Percentiles rank a stretch among this genome's conserved stretches.
These are phyloP conservation scores for Lasiosphaeria miniovina DNA, from an alignment of 495 filamentous ascomycete species.

Conservation along the genomic window DNA sequence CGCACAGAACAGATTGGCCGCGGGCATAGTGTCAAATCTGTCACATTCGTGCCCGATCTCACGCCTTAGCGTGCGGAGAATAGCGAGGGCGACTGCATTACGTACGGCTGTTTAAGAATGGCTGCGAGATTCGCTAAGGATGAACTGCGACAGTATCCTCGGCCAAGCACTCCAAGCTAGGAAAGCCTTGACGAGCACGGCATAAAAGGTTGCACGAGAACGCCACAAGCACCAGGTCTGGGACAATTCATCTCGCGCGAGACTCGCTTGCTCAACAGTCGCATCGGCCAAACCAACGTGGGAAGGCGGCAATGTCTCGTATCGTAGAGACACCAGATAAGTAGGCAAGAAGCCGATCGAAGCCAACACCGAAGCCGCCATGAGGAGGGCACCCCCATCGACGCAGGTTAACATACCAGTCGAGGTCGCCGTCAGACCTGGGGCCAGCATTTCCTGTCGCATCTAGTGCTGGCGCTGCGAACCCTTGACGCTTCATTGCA, in stretches of 20 bases:
- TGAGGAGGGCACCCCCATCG: conserved; percentile 94
- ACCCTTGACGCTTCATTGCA: conserved; percentile 58
- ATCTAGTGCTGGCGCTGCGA: conserved; percentile 13
- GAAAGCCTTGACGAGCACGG: conserved; percentile 40
- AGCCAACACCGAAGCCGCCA: conserved; percentile 91
- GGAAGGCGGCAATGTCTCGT: conserved; percentile 84
- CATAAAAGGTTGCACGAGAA: conserved; percentile 22
- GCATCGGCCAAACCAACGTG: conserved; percentile 85
- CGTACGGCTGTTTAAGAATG: neutral
- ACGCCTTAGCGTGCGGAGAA: neutral
- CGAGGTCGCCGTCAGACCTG: conserved; percentile 43
- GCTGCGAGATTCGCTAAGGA: neutral
- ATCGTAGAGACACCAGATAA: conserved; percentile 80
- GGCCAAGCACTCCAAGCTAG: conserved; percentile 32
- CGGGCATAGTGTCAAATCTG: conserved; percentile 4
- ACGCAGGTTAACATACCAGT: conserved; percentile 94
- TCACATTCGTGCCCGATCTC: conserved; percentile 4
- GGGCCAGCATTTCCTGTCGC: neutral
- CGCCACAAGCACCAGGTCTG: conserved; percentile 15
- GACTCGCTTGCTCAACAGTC: conserved; percentile 63
- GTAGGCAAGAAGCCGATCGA: conserved; percentile 86
- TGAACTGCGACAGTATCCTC: neutral
- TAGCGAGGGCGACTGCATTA: conserved; percentile 10
- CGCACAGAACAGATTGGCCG: conserved; percentile 13
- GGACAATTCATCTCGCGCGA: conserved; percentile 2